Evolutionary conservation across 441 rosid genomes (phyloP).

Genomic region (Aleurites moluccanus): DNA sequence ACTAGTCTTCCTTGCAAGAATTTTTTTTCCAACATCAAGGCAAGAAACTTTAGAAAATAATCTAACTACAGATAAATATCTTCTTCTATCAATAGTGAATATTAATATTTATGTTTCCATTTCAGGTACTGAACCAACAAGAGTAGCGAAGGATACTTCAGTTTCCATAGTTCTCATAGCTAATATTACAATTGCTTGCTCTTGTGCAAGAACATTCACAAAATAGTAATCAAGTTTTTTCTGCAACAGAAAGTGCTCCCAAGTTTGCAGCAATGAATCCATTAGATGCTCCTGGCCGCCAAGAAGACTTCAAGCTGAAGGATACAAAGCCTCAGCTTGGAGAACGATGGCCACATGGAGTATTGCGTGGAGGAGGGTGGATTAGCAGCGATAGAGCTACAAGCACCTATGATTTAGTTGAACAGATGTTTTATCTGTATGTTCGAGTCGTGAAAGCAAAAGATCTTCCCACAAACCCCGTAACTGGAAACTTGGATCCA

Average conservation of each 20-base stretch:
- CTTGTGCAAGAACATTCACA: background rate
- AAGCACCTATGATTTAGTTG: conserved; percentile 83
- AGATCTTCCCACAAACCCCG: conserved; percentile 74
- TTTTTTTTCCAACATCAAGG: no score
- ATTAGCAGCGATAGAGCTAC: conserved; percentile 62
- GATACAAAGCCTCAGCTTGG: conserved; percentile 89
- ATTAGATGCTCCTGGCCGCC: conserved; percentile 33
- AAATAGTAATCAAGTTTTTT: background rate
- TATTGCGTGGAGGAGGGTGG: conserved; percentile 59
- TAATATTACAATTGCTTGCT: background rate
- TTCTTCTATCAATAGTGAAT: no score
- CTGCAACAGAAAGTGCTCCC: background rate
- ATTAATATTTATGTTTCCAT: conserved; percentile 1
- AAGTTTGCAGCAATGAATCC: conserved; percentile 46
- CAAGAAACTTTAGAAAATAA: no score
- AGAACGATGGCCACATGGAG: conserved; percentile 83
- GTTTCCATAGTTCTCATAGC: background rate
- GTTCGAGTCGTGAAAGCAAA: conserved; percentile 84
- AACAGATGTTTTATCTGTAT: conserved; percentile 81
- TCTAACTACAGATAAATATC: no score
- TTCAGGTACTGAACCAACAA: conserved; percentile 17
- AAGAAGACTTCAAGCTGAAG: conserved; percentile 83
- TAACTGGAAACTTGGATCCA: conserved; percentile 83
- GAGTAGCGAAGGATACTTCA: background rate
- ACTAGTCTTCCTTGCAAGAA: no score